These are phyloP conservation scores for Trichoderma cornu-damae DNA, from an alignment of 2,329 filamentous ascomycete species.

Conservation along the genomic window DNA sequence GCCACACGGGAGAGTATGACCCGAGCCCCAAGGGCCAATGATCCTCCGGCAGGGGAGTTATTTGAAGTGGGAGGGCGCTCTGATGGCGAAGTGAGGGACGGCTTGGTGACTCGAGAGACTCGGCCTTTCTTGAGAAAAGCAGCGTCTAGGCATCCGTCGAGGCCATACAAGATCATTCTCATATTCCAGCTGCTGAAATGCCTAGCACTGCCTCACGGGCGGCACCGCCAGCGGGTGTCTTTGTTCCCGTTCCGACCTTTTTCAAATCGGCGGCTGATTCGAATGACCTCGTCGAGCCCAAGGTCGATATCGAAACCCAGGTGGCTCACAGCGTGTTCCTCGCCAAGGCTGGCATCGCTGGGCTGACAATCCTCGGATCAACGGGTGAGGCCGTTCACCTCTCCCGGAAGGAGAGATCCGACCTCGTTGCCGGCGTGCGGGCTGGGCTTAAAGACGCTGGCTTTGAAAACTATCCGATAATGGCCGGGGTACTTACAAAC, in stretches of 20 bases:
- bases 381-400: constrained; percentile 62
- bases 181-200: background rate
- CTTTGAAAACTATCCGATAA: constrained; percentile 54
- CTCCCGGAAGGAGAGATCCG: constrained; percentile 50
- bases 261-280: constrained; percentile 44
- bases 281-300: constrained; percentile 42
- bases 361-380: constrained; percentile 58
- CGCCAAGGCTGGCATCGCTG: constrained; percentile 54
- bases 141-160: background rate
- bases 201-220: background rate
- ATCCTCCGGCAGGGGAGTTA: background rate
- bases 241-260: constrained; percentile 60
- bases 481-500: constrained; percentile 57
- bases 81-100: constrained; percentile 1
- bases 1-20: constrained; percentile 1
- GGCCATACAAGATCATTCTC: background rate
- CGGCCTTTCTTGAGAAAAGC: background rate
- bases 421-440: constrained; percentile 51
- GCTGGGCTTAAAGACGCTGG: constrained; percentile 51
- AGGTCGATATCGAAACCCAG: constrained; percentile 55
- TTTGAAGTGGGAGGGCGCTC: constrained; percentile 13
- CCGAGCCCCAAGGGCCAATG: constrained; percentile 3
- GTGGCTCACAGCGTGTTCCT: constrained; percentile 55
- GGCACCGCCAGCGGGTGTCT: constrained; percentile 48
- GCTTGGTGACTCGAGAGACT: background rate